Conservation (phyloP, 2,329 filamentous ascomycete species). For the Fusarium solani-melongenae region DNA sequence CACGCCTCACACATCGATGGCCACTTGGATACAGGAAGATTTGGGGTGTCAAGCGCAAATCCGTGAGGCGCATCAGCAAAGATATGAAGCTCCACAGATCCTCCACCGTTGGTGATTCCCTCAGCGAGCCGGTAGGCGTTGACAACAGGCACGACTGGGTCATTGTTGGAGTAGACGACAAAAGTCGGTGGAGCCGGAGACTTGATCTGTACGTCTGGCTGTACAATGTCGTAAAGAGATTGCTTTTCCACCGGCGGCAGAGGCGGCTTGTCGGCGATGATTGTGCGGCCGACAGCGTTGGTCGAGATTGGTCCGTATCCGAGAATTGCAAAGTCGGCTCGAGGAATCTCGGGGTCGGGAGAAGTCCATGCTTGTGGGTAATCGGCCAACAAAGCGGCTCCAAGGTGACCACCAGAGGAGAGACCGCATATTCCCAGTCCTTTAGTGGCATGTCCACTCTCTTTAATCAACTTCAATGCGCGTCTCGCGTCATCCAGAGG, state of each 20-base stretch:
- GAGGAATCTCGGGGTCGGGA: slow-evolving; percentile 18
- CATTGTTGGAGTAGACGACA: slow-evolving; percentile 40
- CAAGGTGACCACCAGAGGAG: slow-evolving; percentile 37
- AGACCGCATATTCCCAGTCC: slow-evolving; percentile 36
- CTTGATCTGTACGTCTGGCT: slow-evolving; percentile 33
- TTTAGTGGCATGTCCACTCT: slow-evolving; percentile 14
- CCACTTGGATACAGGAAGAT: slow-evolving; percentile 35
- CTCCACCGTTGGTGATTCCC: slow-evolving; percentile 11
- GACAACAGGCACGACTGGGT: slow-evolving; percentile 32
- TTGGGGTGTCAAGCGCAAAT: slow-evolving; percentile 28
- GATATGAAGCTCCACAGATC: slow-evolving; percentile 34
- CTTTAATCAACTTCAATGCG: slow-evolving; percentile 29
- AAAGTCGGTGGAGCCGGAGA: slow-evolving; percentile 25
- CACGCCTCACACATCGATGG: slow-evolving; percentile 35
- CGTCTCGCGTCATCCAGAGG: slow-evolving; percentile 37
- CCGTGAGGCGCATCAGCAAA: slow-evolving; percentile 40
- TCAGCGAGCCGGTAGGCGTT: slow-evolving; percentile 37
- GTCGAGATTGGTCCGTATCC: slow-evolving; percentile 39
- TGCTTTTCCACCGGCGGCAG: slow-evolving; percentile 36
- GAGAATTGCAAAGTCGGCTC: slow-evolving; percentile 28
- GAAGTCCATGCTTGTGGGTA: slow-evolving; percentile 33
- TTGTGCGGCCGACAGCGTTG: slow-evolving; percentile 32
- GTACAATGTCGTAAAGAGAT: slow-evolving; percentile 28
- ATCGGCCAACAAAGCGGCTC: slow-evolving; percentile 32
- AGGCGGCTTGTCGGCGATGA: slow-evolving; percentile 34